phyloP scores from a whole-genome alignment of 2,329 filamentous ascomycete genomes.

The Blumeria graminis region DNA sequence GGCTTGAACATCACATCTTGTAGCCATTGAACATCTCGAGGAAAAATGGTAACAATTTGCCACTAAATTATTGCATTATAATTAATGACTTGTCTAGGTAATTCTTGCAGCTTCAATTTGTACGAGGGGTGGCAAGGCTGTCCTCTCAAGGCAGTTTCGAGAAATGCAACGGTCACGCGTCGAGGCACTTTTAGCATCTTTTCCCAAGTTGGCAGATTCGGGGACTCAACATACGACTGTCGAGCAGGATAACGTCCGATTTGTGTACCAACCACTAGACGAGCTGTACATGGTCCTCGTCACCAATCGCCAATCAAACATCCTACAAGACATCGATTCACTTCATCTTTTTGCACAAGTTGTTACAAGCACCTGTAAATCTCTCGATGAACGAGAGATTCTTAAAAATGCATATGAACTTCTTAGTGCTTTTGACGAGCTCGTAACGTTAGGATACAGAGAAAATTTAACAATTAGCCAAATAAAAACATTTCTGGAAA shows the following conservation, averaged over 20 bases:
- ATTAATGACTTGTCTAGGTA: constrained; percentile 33
- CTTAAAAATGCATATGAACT: constrained; percentile 86
- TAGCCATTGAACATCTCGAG: not conserved
- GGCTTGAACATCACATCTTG: too few relatives aligned
- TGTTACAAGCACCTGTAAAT: constrained; percentile 89
- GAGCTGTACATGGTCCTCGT: constrained; percentile 99
- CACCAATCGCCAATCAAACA: constrained; percentile 98
- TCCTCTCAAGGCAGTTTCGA: constrained; percentile 90
- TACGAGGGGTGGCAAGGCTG: constrained; percentile 91
- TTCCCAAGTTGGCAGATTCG: constrained; percentile 89
- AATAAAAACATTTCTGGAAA: constrained; percentile 97
- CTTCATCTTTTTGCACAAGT: constrained; percentile 95
- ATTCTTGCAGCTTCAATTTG: constrained; percentile 97
- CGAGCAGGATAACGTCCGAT: constrained; percentile 97
- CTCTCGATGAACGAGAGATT: constrained; percentile 85
- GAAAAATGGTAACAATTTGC: not conserved
- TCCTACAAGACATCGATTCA: constrained; percentile 95
- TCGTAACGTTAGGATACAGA: constrained; percentile 83
- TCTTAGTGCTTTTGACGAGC: constrained; percentile 87
- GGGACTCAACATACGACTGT: constrained; percentile 95
- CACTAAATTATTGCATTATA: not conserved
- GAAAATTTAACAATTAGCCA: constrained; percentile 92
- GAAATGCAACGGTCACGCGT: constrained; percentile 94
- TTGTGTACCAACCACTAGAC: constrained; percentile 95
- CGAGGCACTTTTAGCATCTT: constrained; percentile 86